These are phyloP conservation scores for Boechera stricta DNA, from an alignment of 345 rosid species.

Conservation along the genomic window DNA sequence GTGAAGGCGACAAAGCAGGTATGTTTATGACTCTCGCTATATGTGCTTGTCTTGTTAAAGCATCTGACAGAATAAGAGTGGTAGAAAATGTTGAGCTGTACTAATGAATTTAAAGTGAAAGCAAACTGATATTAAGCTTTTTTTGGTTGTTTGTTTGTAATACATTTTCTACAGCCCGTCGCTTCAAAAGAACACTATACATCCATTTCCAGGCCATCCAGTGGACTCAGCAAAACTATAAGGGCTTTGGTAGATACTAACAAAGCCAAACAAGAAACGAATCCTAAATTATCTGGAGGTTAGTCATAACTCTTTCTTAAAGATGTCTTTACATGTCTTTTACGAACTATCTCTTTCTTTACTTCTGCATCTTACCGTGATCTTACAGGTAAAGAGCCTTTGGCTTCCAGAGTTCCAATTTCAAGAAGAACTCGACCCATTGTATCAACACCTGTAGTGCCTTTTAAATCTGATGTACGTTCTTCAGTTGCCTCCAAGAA, in stretches of 20 bases:
- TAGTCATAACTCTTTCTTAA: slow-evolving; percentile 25
- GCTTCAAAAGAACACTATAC: slow-evolving; percentile 48
- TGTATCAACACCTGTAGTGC: slow-evolving; percentile 53
- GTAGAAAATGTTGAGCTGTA: slow-evolving; percentile 20
- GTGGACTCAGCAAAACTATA: slow-evolving; percentile 45
- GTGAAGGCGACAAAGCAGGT: slow-evolving; percentile 60
- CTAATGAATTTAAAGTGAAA: background rate
- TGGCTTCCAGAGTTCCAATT: slow-evolving; percentile 45
- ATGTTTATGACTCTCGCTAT: slow-evolving; percentile 32
- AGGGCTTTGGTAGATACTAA: slow-evolving; percentile 62
- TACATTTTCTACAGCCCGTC: slow-evolving; percentile 48
- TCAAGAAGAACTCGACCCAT: slow-evolving; percentile 47
- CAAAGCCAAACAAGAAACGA: slow-evolving; percentile 60
- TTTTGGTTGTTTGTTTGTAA: slow-evolving; percentile 25
- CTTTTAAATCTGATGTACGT: slow-evolving; percentile 51
- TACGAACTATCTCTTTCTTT: slow-evolving; percentile 3
- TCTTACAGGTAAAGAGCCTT: slow-evolving; percentile 59
- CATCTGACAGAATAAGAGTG: slow-evolving; percentile 20
- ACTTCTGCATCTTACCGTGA: slow-evolving; percentile 28
- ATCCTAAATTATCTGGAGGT: slow-evolving; percentile 50
- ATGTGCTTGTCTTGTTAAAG: slow-evolving; percentile 13
- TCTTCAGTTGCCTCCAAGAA: slow-evolving; percentile 57
- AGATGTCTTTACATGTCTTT: slow-evolving; percentile 17
- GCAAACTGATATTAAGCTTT: background rate
- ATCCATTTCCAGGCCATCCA: slow-evolving; percentile 60